A percentile compares a stretch with the other conserved stretches of the same genome.
Evolutionary conservation across 2,329 filamentous ascomycete genomes (phyloP).

Genomic region (Paraconiothyrium brasiliense): DNA sequence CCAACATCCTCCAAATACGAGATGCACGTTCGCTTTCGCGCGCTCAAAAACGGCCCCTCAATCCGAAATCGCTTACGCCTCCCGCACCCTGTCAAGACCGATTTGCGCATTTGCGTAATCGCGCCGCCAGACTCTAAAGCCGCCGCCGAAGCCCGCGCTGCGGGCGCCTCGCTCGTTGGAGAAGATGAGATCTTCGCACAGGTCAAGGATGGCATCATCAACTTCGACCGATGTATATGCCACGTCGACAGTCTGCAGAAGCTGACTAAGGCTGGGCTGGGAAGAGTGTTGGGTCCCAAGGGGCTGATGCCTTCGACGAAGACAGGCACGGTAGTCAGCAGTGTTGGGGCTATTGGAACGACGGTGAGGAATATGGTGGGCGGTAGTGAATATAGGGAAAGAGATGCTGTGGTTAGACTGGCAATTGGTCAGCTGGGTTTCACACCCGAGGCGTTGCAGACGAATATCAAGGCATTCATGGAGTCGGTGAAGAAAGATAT

Average conservation of each 20-base stretch:
- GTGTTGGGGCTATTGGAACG: constrained; percentile 65
- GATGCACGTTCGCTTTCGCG: constrained; percentile 81
- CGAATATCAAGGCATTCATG: constrained; percentile 83
- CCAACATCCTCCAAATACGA: constrained; percentile 86
- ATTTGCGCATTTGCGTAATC: constrained; percentile 89
- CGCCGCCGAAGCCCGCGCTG: constrained; percentile 76
- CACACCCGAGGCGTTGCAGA: constrained; percentile 83
- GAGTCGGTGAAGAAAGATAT: constrained; percentile 82
- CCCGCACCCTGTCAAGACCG: constrained; percentile 88
- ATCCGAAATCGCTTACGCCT: constrained; percentile 88
- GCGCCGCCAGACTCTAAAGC: constrained; percentile 81
- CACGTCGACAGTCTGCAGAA: constrained; percentile 80
- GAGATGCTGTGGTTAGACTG: constrained; percentile 83
- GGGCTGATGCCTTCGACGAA: constrained; percentile 93
- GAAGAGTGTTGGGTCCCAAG: constrained; percentile 83
- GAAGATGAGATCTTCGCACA: constrained; percentile 85
- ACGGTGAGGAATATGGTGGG: constrained; percentile 84
- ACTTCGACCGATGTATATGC: constrained; percentile 90
- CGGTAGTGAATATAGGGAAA: constrained; percentile 86
- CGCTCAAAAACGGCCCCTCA: constrained; percentile 84
- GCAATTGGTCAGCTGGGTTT: constrained; percentile 92
- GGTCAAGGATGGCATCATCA: constrained; percentile 78
- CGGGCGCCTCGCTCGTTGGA: constrained; percentile 84
- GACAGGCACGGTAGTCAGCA: constrained; percentile 88
- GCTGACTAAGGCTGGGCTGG: constrained; percentile 82